A percentile compares a stretch with the other conserved stretches of the same genome.
Evolutionary conservation across 2,329 filamentous ascomycete species (phyloP).

Genomic region (Rhytidhysteron rufulum): DNA sequence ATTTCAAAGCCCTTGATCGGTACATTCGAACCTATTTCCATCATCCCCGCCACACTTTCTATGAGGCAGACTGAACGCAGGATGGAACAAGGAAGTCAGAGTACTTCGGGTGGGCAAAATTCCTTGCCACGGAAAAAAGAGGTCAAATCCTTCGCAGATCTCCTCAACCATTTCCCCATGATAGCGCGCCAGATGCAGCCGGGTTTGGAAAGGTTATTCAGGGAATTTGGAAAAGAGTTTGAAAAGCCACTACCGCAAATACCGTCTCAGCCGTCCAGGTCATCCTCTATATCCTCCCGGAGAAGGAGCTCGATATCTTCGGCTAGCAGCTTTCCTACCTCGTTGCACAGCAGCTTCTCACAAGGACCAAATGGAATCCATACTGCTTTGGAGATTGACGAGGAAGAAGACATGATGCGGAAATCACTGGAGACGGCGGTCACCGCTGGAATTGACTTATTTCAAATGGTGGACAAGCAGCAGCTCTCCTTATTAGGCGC

Average conservation of each 20-base stretch:
- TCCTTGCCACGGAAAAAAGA: conserved; percentile 74
- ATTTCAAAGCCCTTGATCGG: conserved; percentile 87
- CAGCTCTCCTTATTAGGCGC: conserved; percentile 87
- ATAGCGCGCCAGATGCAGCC: conserved; percentile 95
- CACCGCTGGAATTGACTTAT: conserved; percentile 89
- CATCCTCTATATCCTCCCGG: conserved; percentile 29
- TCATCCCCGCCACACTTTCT: conserved; percentile 56
- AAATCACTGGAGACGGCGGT: conserved; percentile 87
- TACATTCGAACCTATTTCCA: conserved; percentile 70
- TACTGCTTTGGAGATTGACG: conserved; percentile 63
- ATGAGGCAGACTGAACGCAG: conserved; percentile 15
- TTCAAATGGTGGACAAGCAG: conserved; percentile 92
- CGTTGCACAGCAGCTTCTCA: conserved; percentile 35
- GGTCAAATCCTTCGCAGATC: conserved; percentile 83
- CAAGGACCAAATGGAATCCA: conserved; percentile 34
- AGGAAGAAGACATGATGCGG: conserved; percentile 88
- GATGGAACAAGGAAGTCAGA: conserved; percentile 10
- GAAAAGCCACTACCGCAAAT: conserved; percentile 79
- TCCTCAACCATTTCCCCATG: conserved; percentile 88
- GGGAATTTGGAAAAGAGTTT: conserved; percentile 81
- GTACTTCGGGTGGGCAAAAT: conserved; percentile 17
- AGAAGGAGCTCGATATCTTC: conserved; percentile 34
- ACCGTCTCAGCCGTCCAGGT: conserved; percentile 44
- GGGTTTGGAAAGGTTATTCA: conserved; percentile 82
- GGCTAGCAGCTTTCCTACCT: conserved; percentile 29